phyloP scores from a whole-genome alignment of 805 yeast species.

The Monosporozyma aerobia region DNA sequence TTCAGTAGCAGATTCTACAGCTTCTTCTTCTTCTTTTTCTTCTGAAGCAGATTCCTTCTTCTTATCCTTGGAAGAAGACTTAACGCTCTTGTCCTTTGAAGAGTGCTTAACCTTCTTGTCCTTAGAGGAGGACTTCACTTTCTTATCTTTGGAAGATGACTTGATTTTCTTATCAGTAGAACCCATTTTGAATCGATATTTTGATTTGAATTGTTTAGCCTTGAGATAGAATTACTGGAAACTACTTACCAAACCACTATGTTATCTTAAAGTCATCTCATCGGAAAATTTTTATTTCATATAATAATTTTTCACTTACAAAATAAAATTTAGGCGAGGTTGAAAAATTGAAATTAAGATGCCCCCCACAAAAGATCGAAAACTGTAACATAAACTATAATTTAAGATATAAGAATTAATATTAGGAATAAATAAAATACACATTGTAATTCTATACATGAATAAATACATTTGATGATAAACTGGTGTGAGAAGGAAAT shows the following conservation, averaged over 20 bases:
- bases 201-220: background rate
- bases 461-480: background rate
- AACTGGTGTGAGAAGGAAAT: background rate
- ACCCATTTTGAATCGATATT: background rate
- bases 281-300: constrained; percentile 3
- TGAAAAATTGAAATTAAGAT: background rate
- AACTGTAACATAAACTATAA: no score
- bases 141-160: background rate
- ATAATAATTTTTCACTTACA: background rate
- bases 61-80: background rate
- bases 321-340: background rate
- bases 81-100: background rate
- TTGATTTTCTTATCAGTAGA: background rate
- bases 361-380: background rate
- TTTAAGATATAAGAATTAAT: background rate
- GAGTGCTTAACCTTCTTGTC: background rate
- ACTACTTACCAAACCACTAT: background rate
- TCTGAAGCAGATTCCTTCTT: background rate
- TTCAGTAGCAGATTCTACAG: background rate
- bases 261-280: constrained; percentile 1
- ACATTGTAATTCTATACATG: background rate
- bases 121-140: background rate
- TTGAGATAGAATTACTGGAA: background rate
- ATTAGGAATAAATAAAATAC: background rate
- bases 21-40: background rate